A percentile compares a stretch with the other conserved stretches of the same genome.
Conservation (phyloP, 345 rosid species). For the Salix koriyanagi region DNA sequence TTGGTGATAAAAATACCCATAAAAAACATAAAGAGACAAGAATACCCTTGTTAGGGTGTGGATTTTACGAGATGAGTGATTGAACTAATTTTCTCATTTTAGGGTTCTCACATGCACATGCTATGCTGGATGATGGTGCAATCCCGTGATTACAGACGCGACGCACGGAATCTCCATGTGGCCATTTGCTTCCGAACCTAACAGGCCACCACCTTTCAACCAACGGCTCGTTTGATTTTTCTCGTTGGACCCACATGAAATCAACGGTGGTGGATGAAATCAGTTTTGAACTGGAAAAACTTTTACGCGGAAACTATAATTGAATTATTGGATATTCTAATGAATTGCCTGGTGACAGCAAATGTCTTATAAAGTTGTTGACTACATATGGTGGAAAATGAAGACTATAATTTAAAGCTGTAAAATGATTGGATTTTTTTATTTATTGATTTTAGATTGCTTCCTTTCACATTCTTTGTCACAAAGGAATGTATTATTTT, state of each 20-base stretch:
- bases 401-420: no score
- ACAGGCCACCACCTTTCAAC: neutral
- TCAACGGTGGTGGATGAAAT: neutral
- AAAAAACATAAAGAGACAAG: neutral
- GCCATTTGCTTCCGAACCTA: neutral
- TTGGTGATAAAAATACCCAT: no score
- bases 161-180: conserved; percentile 43
- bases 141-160: conserved; percentile 46
- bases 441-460: no score
- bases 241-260: neutral
- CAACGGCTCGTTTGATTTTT: neutral
- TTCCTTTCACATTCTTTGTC: no score
- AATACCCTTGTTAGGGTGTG: neutral
- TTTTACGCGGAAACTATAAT: conserved; percentile 9
- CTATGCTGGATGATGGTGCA: neutral
- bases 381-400: no score
- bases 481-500: no score
- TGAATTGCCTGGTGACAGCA: neutral
- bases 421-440: no score
- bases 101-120: neutral
- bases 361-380: no score
- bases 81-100: neutral
- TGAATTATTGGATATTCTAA: neutral
- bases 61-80: neutral
- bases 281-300: neutral